Evolutionary conservation across 345 rosid species (phyloP), one percentile per base, ranked within the genome.

Genomic region (Garcia nutans): DNA sequence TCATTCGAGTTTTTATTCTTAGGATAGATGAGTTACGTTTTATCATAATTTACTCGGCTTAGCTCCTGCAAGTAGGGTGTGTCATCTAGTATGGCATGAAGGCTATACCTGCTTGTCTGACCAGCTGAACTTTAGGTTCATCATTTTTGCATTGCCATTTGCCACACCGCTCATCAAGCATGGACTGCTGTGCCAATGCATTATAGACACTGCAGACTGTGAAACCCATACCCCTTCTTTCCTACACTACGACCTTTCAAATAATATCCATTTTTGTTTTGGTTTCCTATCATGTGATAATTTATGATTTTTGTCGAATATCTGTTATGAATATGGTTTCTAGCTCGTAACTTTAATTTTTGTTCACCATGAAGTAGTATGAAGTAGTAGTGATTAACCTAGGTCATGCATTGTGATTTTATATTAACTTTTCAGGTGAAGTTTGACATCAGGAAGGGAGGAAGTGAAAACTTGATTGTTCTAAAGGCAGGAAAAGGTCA

Each of bases 401-500:
- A 68, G 28, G 45, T 26, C 19, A 23, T 64, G 56, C 37, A 23
- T n/a, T 72, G 44, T 61, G 23, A 68, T 69, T 72, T 56, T 63
- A 64, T 59, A 10, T 70, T 37, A 26, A 61, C 47, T 61, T 23
- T 65, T 74, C 88, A 92, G 96, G 87, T 92, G 76, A 87, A 81
- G 79, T 90, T 89, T 52, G 81, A 88, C 64, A 82, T 89, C 59
- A 70, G 6, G 19, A 44, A 66, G 28, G 83, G 81, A 72, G 84
- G 86, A 61, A 74, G 82, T 10, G 76, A 75, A 44, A 87, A 76
- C 65, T 59, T 73, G 49, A 91, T 93, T 47, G 23, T 74, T 72
- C 70, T 93, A 69, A 76, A 70, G 62, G 87, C 86, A 0, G 88
- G 81, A 60, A 87, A 78, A 22, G 89, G 91, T 63, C 71, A 24